Evolutionary conservation across 148 eudicot genomes (phyloP), one percentile per base, ranked within the genome.

Genomic region (Cornus florida): DNA sequence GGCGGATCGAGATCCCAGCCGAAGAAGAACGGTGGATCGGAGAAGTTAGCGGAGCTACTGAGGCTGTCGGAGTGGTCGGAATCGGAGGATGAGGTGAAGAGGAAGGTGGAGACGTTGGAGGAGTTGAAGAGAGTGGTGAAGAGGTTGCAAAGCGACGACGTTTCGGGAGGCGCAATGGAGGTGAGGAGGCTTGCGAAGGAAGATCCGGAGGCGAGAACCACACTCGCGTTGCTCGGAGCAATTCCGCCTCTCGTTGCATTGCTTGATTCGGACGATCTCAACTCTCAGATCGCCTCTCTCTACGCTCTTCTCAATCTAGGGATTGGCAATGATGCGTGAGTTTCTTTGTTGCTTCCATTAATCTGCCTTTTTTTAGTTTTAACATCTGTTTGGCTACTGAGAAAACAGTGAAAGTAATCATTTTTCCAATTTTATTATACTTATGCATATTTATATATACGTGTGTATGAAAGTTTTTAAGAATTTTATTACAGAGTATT

Each of bases 261-360:
- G 85, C 81, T 96, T 13, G 91, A 88, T 81, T 81, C 73, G 20
- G 67, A 62, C 2, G 85, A 80, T 64, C 35, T 69, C n/a, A 70
- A 74, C 17, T 75, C 74, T 41, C 88, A 86, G 28, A 87, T 91
- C 74, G 88, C 89, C 6, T 89, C 97, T 53, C 84, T 96, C 13
- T 96, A 96, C 70, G 97, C 97, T 71, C 86, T 96, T 69, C 97
- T 96, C 75, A 96, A 96, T 79, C 88, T 96, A 10, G 94, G 90
- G 70, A 96, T 96, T 70, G 89, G 86, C 59, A 96, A 96, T 83
- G 93, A 93, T 75, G 78, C 75, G 99, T 96, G 35, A 86, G 93
- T 89, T 11, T 64, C 20, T 13, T 7, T 39, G 67, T 19, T 72
- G 74, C 1, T 56, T 2, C 41, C 69, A n/a, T 77, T n/a, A 72